These are phyloP conservation scores for Coemansia umbellata DNA, from an alignment of 192 early-diverging fungal genomes.

Conservation along the genomic window DNA sequence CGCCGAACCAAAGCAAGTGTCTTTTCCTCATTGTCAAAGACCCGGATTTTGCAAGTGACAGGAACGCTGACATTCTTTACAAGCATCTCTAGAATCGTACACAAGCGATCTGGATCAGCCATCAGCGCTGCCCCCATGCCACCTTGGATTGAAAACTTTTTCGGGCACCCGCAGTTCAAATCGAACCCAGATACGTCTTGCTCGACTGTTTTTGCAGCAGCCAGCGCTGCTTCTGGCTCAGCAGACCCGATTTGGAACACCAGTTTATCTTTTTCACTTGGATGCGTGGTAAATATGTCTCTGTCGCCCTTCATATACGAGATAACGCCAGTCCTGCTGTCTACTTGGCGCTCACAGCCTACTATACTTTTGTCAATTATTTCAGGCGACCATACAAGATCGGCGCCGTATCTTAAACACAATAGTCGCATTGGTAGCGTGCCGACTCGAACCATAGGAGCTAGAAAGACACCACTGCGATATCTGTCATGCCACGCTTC, in stretches of 20 bases:
- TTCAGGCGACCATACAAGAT: conserved; percentile 88
- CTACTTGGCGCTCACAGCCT: conserved; percentile 65
- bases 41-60: conserved; percentile 85
- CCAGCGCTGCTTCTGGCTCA: conserved; percentile 76
- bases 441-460: conserved; percentile 96
- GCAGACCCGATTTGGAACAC: conserved; percentile 95
- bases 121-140: conserved; percentile 95
- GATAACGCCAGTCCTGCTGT: conserved; percentile 68
- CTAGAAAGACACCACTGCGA: conserved; percentile 66
- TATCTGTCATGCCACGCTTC: conserved; percentile 29
- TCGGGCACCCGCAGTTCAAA: conserved; percentile 98
- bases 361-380: conserved; percentile 84
- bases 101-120: conserved; percentile 75
- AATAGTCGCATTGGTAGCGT: conserved; percentile 85
- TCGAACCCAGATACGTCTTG: conserved; percentile 89
- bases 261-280: conserved; percentile 67
- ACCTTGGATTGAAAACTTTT: conserved; percentile 87
- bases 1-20: conserved; percentile 77
- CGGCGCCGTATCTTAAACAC: conserved; percentile 86
- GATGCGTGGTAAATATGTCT: conserved; percentile 71
- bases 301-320: conserved; percentile 65
- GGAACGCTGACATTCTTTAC: conserved; percentile 73
- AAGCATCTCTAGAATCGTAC: conserved; percentile 68
- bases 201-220: conserved; percentile 82
- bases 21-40: conserved; percentile 68